Evolutionary conservation across 1,139 yeast species (phyloP).

Genomic region (Yamadazyma diddensiae): DNA sequence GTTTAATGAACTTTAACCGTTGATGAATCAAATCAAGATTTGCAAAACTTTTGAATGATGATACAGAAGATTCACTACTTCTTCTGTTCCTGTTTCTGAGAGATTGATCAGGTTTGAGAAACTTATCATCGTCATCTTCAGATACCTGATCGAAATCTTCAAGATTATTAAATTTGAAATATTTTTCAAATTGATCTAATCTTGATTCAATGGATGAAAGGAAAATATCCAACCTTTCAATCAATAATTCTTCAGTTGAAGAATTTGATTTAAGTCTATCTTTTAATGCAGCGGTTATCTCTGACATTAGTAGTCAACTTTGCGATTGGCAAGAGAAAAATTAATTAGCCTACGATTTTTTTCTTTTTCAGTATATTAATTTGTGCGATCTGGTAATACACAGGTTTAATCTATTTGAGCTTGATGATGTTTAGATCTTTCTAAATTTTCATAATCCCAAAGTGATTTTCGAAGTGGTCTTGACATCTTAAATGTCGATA

Average conservation of each 20-base stretch:
- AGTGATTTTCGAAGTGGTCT: constrained; percentile 24
- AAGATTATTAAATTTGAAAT: constrained; percentile 32
- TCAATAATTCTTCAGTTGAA: constrained; percentile 46
- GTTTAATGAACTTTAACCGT: constrained; percentile 40
- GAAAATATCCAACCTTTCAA: constrained; percentile 51
- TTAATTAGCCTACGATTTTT: no score
- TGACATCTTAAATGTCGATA: constrained; percentile 19
- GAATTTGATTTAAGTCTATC: constrained; percentile 12
- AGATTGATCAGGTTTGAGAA: background rate
- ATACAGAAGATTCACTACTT: constrained; percentile 25
- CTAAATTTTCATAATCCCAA: constrained; percentile 23
- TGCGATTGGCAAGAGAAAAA: background rate
- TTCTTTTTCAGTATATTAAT: no score
- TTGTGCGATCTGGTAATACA: no score
- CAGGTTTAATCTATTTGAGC: background rate
- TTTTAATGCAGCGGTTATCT: constrained; percentile 14
- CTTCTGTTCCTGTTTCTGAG: constrained; percentile 16
- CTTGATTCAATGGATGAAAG: constrained; percentile 53
- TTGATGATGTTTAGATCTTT: constrained; percentile 16
- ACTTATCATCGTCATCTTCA: constrained; percentile 12
- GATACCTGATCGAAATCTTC: constrained; percentile 13
- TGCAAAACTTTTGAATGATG: constrained; percentile 32
- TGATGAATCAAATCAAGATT: constrained; percentile 42
- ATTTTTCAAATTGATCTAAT: constrained; percentile 50
- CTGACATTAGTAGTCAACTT: no score